Conservation (phyloP, 306 rosid species). For the barrel medic (Medicago truncatula) region MtrunA17r5.0-ANR NC_053048.1:35243001-35243500, state of each 20-base stretch:
- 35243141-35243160: too few species aligned
- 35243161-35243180: too few species aligned
- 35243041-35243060: too few species aligned
- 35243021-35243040: too few species aligned
- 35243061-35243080: too few species aligned
- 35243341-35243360: neutral
- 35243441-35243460: constrained; percentile 19
- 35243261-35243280: neutral
- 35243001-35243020: neutral
- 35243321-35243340: neutral
- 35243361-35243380: neutral
- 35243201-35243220: neutral
- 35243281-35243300: neutral
- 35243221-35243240: constrained; percentile 21
- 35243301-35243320: constrained; percentile 6
- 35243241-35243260: constrained; percentile 7
- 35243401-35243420: constrained; percentile 19
- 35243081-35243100: too few species aligned
- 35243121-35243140: too few species aligned
- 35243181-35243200: too few species aligned
- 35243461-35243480: constrained; percentile 31
- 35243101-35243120: too few species aligned
- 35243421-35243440: constrained; percentile 36
- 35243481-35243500: constrained; percentile 22
- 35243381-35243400: constrained; percentile 27